Percentiles rank a stretch among this genome's conserved stretches.
Conservation (phyloP, 164 flowering plant species). For the Buxus sempervirens region DNA sequence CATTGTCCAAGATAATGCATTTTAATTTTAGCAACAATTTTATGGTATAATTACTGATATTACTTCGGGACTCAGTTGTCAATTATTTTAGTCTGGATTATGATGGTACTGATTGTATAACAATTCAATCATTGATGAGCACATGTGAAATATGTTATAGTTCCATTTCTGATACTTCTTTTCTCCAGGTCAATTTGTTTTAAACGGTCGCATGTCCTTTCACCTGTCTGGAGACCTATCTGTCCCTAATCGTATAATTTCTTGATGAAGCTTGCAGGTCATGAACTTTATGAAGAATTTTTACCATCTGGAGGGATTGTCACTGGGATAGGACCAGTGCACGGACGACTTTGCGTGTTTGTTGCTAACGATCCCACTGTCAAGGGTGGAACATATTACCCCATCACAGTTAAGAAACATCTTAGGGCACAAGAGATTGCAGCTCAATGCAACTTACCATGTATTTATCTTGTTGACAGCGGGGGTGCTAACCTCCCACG, state of each 20-base stretch:
- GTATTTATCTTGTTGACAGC: slow-evolving; percentile 95
- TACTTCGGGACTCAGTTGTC: too few species aligned
- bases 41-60: too few species aligned
- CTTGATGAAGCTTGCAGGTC: slow-evolving; percentile 83
- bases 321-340: slow-evolving; percentile 90
- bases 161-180: too few species aligned
- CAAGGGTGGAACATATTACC: slow-evolving; percentile 96
- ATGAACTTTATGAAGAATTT: slow-evolving; percentile 77
- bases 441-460: slow-evolving; percentile 75
- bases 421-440: slow-evolving; percentile 99
- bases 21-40: too few species aligned
- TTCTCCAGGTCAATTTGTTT: too few species aligned
- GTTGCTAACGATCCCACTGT: slow-evolving; percentile 97
- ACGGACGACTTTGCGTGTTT: slow-evolving; percentile 91
- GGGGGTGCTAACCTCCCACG: slow-evolving; percentile 98
- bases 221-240: background rate
- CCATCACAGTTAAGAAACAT: slow-evolving; percentile 94
- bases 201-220: background rate
- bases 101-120: too few species aligned
- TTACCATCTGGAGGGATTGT: slow-evolving; percentile 91
- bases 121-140: too few species aligned
- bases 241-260: slow-evolving; percentile 8
- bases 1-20: too few species aligned
- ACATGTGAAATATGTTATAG: too few species aligned
- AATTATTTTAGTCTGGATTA: too few species aligned